A percentile compares a stretch with the other conserved stretches of the same genome.
Conservation (phyloP, 805 yeast genomes). For the Komagataella mondaviorum region DNA sequence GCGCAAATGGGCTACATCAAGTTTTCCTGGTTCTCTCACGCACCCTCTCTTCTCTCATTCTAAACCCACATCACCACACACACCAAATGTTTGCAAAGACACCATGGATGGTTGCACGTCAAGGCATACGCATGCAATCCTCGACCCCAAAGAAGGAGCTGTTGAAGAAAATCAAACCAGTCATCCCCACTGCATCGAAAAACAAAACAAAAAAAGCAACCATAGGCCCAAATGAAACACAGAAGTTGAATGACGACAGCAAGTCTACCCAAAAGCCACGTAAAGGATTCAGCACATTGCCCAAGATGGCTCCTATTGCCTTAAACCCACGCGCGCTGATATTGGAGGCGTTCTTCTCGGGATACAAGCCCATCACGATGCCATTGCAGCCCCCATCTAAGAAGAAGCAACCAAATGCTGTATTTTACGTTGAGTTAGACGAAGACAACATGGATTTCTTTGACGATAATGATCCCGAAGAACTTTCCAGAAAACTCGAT, state of each 20-base stretch:
- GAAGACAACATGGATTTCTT: constrained; percentile 13
- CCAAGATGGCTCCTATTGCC: constrained; percentile 19
- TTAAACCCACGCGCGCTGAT: constrained; percentile 19
- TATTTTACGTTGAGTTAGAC: constrained; percentile 19
- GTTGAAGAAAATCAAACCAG: not conserved
- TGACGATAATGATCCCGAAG: constrained; percentile 7
- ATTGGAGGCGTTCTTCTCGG: constrained; percentile 20
- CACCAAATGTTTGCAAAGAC: not conserved
- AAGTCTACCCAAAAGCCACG: constrained; percentile 5
- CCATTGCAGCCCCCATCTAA: constrained; percentile 15
- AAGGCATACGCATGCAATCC: constrained; percentile 1
- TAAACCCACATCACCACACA: not conserved
- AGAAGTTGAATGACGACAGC: not conserved
- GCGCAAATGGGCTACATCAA: not conserved
- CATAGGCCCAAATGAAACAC: not conserved
- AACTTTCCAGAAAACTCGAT: not conserved
- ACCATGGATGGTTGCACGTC: not conserved
- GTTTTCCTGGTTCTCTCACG: not conserved
- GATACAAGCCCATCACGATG: constrained; percentile 19
- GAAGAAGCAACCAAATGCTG: constrained; percentile 10
- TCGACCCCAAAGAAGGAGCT: not conserved
- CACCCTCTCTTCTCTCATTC: not conserved
- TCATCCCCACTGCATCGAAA: not conserved
- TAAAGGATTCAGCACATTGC: constrained; percentile 19
- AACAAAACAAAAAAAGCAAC: not conserved